Evolutionary conservation across 2,329 filamentous ascomycete genomes (phyloP).

Genomic region (Harringtonia aguacate): DNA sequence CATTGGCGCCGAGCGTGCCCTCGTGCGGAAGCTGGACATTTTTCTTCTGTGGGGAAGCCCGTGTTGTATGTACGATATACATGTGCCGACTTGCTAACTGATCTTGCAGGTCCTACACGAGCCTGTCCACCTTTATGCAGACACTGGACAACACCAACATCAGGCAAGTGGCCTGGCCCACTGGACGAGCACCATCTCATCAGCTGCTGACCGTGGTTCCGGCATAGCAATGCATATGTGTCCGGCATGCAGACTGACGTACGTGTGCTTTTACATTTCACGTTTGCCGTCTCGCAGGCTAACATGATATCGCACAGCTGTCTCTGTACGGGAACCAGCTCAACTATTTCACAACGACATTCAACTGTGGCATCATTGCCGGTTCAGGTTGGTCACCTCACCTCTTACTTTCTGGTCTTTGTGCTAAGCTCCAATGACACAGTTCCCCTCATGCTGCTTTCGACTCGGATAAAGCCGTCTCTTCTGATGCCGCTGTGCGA

Average conservation of each 20-base stretch:
- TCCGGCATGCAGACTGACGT: conserved; percentile 40
- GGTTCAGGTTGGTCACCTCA: background rate
- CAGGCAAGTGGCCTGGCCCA: background rate
- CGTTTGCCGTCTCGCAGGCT: no score
- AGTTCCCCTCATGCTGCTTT: background rate
- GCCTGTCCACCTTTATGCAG: background rate
- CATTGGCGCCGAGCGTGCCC: background rate
- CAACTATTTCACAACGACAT: background rate
- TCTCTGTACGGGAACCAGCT: background rate
- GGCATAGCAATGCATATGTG: conserved; percentile 28
- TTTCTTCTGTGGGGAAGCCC: conserved; percentile 5
- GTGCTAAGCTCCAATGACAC: background rate
- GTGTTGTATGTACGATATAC: background rate
- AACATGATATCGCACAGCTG: no score
- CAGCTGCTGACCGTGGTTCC: no score
- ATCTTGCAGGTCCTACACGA: background rate
- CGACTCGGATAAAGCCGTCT: background rate
- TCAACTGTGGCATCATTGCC: conserved; percentile 1
- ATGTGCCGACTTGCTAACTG: background rate
- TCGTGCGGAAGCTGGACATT: conserved; percentile 7
- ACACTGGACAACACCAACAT: background rate
- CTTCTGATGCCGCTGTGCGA: background rate
- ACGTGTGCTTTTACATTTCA: background rate
- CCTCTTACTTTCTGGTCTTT: background rate
- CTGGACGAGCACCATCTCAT: no score